Conservation (phyloP, 2,329 filamentous ascomycete species). For the Arthrobotrys conoides region DNA sequence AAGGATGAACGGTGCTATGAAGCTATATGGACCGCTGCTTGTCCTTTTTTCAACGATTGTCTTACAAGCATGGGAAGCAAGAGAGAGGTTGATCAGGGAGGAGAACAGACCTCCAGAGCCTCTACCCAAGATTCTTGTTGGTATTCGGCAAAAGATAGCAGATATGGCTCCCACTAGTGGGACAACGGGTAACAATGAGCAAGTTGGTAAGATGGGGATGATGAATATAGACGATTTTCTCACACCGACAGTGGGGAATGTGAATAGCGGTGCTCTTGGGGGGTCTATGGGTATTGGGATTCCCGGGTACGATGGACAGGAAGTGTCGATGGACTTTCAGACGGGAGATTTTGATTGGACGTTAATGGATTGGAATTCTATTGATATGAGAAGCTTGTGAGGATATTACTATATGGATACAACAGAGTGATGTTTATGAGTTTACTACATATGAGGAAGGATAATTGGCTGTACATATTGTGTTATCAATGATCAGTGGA, state of each 20-base stretch:
- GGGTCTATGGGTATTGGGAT: constrained; percentile 46
- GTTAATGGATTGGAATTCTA: constrained; percentile 65
- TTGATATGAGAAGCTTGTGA: not conserved
- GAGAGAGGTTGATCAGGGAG: constrained; percentile 70
- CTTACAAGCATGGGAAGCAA: constrained; percentile 76
- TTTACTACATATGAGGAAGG: too few relatives aligned
- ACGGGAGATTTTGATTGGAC: constrained; percentile 64
- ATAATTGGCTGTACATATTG: too few relatives aligned
- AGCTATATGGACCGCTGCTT: constrained; percentile 73
- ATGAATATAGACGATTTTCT: constrained; percentile 62
- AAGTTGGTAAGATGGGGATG: constrained; percentile 49
- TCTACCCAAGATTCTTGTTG: constrained; percentile 4
- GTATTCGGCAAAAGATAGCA: constrained; percentile 23
- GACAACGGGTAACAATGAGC: not conserved
- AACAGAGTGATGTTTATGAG: too few relatives aligned
- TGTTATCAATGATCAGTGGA: too few relatives aligned
- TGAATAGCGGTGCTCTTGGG: constrained; percentile 16
- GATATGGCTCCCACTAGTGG: not conserved
- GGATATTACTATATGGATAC: not conserved
- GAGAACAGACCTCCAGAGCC: constrained; percentile 66
- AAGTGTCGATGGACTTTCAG: constrained; percentile 61
- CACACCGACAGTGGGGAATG: constrained; percentile 56
- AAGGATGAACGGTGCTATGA: constrained; percentile 69
- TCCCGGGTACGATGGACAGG: constrained; percentile 37
- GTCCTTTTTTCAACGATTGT: constrained; percentile 73